phyloP scores from a whole-genome alignment of 2,329 filamentous ascomycete species.

The Hymenoscyphus fructigenus region DNA sequence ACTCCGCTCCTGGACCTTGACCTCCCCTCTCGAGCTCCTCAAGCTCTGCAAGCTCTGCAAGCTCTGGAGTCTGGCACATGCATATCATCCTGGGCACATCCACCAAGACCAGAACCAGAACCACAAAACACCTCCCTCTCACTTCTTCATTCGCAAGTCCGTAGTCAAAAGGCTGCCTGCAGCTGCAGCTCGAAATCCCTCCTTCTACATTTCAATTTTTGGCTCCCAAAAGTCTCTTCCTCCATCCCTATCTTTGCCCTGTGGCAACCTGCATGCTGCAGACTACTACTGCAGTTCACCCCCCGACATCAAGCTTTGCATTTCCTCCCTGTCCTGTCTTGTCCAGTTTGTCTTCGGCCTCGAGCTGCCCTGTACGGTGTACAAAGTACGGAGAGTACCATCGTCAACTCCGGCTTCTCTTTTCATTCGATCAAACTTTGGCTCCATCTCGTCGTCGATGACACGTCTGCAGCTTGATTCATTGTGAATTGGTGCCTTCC shows the following conservation, averaged over 20 bases:
- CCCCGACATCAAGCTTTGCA: conserved; percentile 2
- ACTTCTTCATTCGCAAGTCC: too few species aligned
- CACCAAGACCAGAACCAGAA: too few species aligned
- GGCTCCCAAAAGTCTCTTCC: background rate
- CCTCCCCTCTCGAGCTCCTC: too few species aligned
- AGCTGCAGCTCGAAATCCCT: too few species aligned
- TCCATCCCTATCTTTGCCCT: background rate
- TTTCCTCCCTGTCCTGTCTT: conserved; percentile 1
- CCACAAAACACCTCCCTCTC: too few species aligned
- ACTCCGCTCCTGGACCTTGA: too few species aligned
- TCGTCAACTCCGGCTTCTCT: conserved; percentile 1
- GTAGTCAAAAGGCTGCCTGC: too few species aligned
- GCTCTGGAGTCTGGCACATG: too few species aligned
- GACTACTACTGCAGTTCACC: background rate
- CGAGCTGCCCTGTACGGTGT: background rate
- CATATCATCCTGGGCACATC: too few species aligned
- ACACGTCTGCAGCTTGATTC: background rate
- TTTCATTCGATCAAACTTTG: conserved; percentile 4
- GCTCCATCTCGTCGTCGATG: conserved; percentile 2
- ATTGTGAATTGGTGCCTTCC: background rate
- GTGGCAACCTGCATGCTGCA: background rate
- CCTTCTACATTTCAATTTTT: background rate
- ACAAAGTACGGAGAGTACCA: background rate
- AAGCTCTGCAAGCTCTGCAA: too few species aligned
- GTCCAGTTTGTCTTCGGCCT: background rate